A percentile compares a stretch with the other conserved stretches of the same genome.
phyloP scores from a whole-genome alignment of 495 filamentous ascomycete species.

The Pseudomonodictys pantanalensis region DNA sequence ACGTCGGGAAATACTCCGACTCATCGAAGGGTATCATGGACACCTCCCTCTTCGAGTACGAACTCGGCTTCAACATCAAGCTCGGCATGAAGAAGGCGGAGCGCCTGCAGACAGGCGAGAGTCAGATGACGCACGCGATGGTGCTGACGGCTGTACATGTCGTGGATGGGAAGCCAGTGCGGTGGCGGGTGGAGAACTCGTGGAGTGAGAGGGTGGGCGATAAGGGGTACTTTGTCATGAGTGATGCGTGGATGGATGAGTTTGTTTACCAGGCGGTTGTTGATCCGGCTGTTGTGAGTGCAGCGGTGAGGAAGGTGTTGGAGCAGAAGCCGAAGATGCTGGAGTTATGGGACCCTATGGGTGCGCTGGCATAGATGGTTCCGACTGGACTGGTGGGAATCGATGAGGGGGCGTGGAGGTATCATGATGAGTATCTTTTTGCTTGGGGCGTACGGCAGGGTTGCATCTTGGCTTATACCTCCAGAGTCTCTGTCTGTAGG shows the following conservation, averaged over 20 bases:
- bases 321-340: conserved; percentile 65
- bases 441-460: neutral
- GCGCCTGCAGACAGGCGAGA: conserved; percentile 66
- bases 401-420: neutral
- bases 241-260: conserved; percentile 81
- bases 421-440: neutral
- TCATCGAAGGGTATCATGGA: conserved; percentile 70
- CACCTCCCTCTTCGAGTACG: conserved; percentile 64
- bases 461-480: no score
- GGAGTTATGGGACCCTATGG: conserved; percentile 87
- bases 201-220: conserved; percentile 68
- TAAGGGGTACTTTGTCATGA: conserved; percentile 85
- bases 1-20: conserved; percentile 80
- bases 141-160: conserved; percentile 81
- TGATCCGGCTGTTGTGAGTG: conserved; percentile 63
- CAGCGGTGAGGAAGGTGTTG: conserved; percentile 65
- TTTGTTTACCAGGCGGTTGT: conserved; percentile 88
- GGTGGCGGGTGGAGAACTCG: conserved; percentile 83
- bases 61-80: conserved; percentile 71
- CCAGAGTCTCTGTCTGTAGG: no score
- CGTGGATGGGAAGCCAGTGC: conserved; percentile 57
- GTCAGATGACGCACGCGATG: conserved; percentile 87
- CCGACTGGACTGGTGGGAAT: neutral
- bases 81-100: conserved; percentile 72
- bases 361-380: conserved; percentile 60